Base-by-base conservation (phyloP, 1,284 basidiomycete species). In the Bjerkandera adusta region DNA sequence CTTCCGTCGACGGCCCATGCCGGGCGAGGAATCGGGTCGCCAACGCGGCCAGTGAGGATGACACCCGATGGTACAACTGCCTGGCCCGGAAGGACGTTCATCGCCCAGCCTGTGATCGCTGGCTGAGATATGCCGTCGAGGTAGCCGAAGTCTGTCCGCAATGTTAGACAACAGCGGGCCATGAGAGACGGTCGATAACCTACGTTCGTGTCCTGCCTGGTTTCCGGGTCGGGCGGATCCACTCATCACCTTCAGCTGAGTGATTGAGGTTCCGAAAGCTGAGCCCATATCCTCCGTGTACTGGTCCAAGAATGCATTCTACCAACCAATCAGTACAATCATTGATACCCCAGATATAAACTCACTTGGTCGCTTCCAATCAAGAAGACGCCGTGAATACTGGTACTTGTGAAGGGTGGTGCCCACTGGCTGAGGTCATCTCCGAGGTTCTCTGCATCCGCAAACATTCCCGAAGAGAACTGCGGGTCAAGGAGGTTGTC, bases 91-190 rank as follows among this genome's bases (percentile, higher is more conserved):
- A 60, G 52, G n/a, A 60, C 59, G 24, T 57, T 56, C 13, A 57
- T 63, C 30, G 62, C 61, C 48, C 70, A 65, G 5, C 65, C 61
- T 21, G 58, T 50, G 26, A 71, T 61, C 1, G 62, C 67, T 4
- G 70, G 70, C 41, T 70, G 64, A 25, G 67, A 67, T 47, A 72
- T 68, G 4, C 70, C 70, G 47, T 72, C 70, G 52, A 68, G 56
- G 58, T 66, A 72, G 5, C 69, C 70, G 39, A 68, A 68, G 53
- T 49, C 48, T 49, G 32, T 20, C 18, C 11, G 10, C 7, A 35
- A 35, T 8, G 15, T 10, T 16, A n/a, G n/a, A n/a, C n/a, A n/a
- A n/a, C n/a, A n/a, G n/a, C n/a, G n/a, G n/a, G n/a, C n/a, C n/a
- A n/a, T n/a, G n/a, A n/a, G n/a, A n/a, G n/a, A n/a, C 35, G 12